Conservation (phyloP, 257 asterid genomes). For the Thymus mandschuricus region DNA sequence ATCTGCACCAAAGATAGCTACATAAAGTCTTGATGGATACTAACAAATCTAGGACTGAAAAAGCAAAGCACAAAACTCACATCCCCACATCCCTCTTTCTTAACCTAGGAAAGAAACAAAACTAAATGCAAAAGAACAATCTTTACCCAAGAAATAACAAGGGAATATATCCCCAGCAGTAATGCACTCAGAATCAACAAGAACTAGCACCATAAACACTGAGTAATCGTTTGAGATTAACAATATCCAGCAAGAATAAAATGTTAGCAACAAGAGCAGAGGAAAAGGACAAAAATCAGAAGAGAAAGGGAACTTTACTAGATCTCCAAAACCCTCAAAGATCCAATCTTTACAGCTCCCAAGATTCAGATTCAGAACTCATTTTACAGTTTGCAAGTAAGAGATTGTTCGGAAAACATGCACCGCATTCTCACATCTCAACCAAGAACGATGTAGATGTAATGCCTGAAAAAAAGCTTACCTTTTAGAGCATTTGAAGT, state of each 20-base stretch:
- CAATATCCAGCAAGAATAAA: conserved; percentile 17
- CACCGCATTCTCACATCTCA: conserved; percentile 34
- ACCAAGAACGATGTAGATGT: conserved; percentile 8
- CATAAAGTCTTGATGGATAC: conserved; percentile 4
- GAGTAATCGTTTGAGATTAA: conserved; percentile 7
- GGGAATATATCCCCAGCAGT: conserved; percentile 28
- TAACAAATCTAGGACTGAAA: conserved; percentile 14
- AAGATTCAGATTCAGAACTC: conserved; percentile 33
- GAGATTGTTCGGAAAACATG: conserved; percentile 25
- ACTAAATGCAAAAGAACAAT: conserved; percentile 12
- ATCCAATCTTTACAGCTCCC: conserved; percentile 30
- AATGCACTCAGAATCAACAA: conserved; percentile 20
- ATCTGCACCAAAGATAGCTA: conserved; percentile 35
- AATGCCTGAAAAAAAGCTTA: conserved; percentile 27
- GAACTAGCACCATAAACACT: neutral
- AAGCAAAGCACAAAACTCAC: conserved; percentile 17
- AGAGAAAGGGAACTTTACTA: conserved; percentile 22
- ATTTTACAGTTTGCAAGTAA: conserved; percentile 30
- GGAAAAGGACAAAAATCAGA: conserved; percentile 27
- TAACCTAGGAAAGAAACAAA: conserved; percentile 14
- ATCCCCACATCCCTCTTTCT: neutral
- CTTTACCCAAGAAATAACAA: conserved; percentile 21
- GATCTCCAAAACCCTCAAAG: conserved; percentile 46
- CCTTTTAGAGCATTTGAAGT: conserved; percentile 46
- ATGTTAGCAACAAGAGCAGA: conserved; percentile 20